A percentile compares a stretch with the other conserved stretches of the same genome.
Evolutionary conservation across 2,329 filamentous ascomycete species (phyloP).

Genomic region (Aspergillus quadricinctus): DNA sequence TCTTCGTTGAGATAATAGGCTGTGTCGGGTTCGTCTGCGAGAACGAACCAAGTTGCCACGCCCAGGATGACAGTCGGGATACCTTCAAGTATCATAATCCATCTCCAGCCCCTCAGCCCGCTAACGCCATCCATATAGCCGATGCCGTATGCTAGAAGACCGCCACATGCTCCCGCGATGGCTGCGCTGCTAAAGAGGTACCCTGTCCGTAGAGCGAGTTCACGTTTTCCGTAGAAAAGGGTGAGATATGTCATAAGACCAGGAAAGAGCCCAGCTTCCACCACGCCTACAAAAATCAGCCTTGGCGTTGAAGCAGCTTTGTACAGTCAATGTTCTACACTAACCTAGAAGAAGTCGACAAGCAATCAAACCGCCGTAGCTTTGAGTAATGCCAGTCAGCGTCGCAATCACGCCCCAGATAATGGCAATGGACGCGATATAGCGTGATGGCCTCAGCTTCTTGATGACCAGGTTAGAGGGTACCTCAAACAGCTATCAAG

Average conservation of each 20-base stretch:
- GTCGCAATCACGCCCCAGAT: slow-evolving; percentile 49
- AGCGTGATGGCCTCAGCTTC: slow-evolving; percentile 58
- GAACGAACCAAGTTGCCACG: slow-evolving; percentile 51
- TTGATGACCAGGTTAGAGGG: slow-evolving; percentile 63
- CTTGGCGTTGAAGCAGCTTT: background rate
- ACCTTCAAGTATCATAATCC: slow-evolving; percentile 61
- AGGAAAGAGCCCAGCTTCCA: slow-evolving; percentile 68
- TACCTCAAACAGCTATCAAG: slow-evolving; percentile 51
- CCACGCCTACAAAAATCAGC: slow-evolving; percentile 43
- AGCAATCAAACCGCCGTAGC: slow-evolving; percentile 62
- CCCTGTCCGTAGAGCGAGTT: slow-evolving; percentile 67
- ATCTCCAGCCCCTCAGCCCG: slow-evolving; percentile 66
- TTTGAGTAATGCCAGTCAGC: slow-evolving; percentile 61
- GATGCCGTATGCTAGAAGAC: slow-evolving; percentile 69
- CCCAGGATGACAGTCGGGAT: slow-evolving; percentile 55
- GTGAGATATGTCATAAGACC: slow-evolving; percentile 66
- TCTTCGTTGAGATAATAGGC: slow-evolving; percentile 57
- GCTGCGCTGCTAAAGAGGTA: slow-evolving; percentile 65
- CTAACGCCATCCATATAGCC: slow-evolving; percentile 65
- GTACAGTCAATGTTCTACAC: background rate
- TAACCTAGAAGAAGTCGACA: slow-evolving; percentile 59
- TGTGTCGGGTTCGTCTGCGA: slow-evolving; percentile 64
- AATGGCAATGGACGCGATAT: slow-evolving; percentile 56
- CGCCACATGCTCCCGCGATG: slow-evolving; percentile 67
- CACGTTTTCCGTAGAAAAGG: slow-evolving; percentile 70